Conservation (phyloP, 148 eudicot species). For the Diospyros kaki region DNA sequence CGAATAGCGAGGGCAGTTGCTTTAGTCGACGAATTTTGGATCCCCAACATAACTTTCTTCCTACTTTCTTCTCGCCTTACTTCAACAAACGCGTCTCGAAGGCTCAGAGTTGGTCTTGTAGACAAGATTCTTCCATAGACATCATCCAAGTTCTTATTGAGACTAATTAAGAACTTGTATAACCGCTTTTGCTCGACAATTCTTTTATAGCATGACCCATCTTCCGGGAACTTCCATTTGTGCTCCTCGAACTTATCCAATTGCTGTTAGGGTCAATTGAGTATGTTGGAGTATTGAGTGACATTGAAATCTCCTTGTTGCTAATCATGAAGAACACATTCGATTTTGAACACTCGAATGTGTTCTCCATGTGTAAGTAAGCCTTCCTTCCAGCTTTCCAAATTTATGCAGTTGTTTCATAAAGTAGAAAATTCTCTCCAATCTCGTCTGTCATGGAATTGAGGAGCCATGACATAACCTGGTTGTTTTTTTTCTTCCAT, state of each 20-base stretch:
- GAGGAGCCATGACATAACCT: slow-evolving; percentile 8
- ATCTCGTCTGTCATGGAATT: neutral
- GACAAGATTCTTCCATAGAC: neutral
- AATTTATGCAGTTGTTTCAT: neutral
- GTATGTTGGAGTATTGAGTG: slow-evolving; percentile 5
- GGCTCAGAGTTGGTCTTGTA: neutral
- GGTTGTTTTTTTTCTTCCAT: slow-evolving; percentile 7
- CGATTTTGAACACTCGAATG: neutral
- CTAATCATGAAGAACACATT: neutral
- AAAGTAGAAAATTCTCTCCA: neutral
- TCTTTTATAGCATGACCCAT: neutral
- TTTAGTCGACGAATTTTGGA: neutral
- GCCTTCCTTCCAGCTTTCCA: slow-evolving; percentile 1
- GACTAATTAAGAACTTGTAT: neutral
- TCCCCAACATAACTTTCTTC: neutral
- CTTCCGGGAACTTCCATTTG: neutral
- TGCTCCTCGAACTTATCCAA: neutral
- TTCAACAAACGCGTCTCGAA: neutral
- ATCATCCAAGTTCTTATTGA: slow-evolving; percentile 3
- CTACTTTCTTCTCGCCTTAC: no score
- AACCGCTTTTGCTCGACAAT: neutral
- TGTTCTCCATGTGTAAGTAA: neutral
- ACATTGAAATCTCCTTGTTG: neutral
- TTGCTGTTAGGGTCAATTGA: neutral
- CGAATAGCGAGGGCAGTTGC: neutral